A percentile compares a stretch with the other conserved stretches of the same genome.
Evolutionary conservation across 768 basidiomycete species (phyloP).

Genomic region (Leccinum variicolor): DNA sequence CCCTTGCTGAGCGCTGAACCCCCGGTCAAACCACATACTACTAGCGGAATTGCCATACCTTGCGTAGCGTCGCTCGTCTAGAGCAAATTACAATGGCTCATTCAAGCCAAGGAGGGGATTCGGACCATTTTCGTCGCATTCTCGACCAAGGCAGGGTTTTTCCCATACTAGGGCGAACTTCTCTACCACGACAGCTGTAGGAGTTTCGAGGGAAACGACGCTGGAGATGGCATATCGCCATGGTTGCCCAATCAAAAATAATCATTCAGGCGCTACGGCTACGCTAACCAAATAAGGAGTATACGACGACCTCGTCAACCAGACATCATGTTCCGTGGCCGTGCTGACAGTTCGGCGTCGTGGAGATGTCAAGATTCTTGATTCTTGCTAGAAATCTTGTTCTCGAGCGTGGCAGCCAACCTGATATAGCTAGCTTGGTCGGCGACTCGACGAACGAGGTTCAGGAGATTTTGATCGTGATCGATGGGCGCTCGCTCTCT

Average conservation of each 20-base stretch:
- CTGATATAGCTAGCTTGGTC: background rate
- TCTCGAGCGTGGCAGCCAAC: background rate
- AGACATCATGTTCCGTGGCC: background rate
- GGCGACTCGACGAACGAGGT: background rate
- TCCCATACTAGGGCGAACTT: background rate
- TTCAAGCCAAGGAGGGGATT: background rate
- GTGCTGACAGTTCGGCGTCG: background rate
- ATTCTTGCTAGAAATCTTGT: background rate
- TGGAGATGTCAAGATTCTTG: background rate
- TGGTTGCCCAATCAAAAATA: background rate
- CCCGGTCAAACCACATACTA: no score
- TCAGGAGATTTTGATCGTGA: background rate
- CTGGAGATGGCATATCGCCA: background rate
- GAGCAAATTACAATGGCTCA: background rate
- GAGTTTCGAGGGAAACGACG: background rate
- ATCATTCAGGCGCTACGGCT: background rate
- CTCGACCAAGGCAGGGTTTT: background rate
- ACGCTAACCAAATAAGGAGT: background rate
- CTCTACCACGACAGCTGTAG: background rate
- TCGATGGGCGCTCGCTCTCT: background rate
- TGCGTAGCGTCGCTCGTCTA: no score
- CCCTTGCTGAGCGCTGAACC: background rate
- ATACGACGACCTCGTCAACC: background rate
- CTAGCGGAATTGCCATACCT: no score
- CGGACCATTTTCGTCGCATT: background rate